Conservation (phyloP, 2,329 filamentous ascomycete genomes). For the Teratosphaeria nubilosa region DNA sequence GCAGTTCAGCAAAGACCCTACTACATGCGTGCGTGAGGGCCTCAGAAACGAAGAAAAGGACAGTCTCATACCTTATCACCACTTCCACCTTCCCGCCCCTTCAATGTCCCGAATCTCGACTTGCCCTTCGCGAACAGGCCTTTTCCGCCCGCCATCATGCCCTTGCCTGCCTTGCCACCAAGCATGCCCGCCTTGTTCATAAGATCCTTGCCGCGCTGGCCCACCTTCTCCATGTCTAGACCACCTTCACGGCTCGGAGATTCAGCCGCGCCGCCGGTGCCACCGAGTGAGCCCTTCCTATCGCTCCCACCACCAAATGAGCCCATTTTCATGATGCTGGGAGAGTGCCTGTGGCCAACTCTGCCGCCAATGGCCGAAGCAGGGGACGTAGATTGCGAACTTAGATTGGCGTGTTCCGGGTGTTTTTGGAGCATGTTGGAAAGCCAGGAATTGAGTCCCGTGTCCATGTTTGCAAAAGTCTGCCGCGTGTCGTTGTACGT, state of each 20-base stretch:
- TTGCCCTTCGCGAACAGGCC: slow-evolving; percentile 85
- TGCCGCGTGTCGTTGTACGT: slow-evolving; percentile 63
- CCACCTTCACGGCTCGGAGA: slow-evolving; percentile 4
- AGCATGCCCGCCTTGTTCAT: slow-evolving; percentile 69
- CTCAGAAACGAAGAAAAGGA: neutral
- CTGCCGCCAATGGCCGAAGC: neutral
- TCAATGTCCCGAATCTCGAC: slow-evolving; percentile 54
- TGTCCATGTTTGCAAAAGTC: slow-evolving; percentile 61
- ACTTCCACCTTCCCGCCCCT: slow-evolving; percentile 47
- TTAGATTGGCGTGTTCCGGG: slow-evolving; percentile 43
- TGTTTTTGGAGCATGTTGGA: slow-evolving; percentile 38
- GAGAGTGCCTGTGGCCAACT: slow-evolving; percentile 3
- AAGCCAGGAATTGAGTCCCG: slow-evolving; percentile 59
- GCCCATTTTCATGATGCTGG: slow-evolving; percentile 17
- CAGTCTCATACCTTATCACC: slow-evolving; percentile 70
- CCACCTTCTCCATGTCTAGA: slow-evolving; percentile 39
- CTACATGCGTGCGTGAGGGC: neutral
- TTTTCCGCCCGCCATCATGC: slow-evolving; percentile 64
- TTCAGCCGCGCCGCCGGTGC: neutral
- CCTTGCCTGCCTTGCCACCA: slow-evolving; percentile 48
- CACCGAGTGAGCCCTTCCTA: neutral
- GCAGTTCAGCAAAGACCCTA: slow-evolving; percentile 4
- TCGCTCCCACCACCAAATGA: neutral
- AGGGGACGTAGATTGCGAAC: slow-evolving; percentile 28
- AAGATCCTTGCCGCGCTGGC: slow-evolving; percentile 78